Conservation (phyloP, 2,329 filamentous ascomycete species). For the Penicillium rolfsii region DNA sequence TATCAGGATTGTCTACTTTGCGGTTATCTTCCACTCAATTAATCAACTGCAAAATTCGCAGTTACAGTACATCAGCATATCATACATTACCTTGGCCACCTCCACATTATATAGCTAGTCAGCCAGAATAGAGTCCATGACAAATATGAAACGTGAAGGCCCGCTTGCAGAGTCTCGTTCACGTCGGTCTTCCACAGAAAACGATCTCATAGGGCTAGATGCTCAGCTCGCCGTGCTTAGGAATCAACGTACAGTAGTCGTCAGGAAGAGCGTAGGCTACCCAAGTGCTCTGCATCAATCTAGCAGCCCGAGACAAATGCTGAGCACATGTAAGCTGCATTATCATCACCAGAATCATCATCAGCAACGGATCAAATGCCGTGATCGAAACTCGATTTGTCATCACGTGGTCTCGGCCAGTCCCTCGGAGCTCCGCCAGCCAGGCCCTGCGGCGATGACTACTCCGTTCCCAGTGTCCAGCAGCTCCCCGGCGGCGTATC, state of each 20-base stretch:
- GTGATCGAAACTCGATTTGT: slow-evolving; percentile 12
- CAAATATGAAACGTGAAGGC: neutral
- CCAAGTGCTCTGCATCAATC: too few species aligned
- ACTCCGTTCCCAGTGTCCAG: too few species aligned
- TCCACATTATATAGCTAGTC: neutral
- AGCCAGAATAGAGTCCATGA: neutral
- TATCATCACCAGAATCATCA: neutral
- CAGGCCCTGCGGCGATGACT: neutral
- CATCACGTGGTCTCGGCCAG: slow-evolving; percentile 20
- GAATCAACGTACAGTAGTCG: too few species aligned
- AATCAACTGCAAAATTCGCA: neutral
- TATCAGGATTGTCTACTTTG: neutral
- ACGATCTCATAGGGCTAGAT: neutral
- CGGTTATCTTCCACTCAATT: neutral
- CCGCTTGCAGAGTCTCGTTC: neutral
- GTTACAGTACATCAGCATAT: too few species aligned
- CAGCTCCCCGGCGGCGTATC: slow-evolving; percentile 12
- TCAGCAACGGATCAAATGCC: neutral
- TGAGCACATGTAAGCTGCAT: too few species aligned
- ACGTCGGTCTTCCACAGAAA: neutral
- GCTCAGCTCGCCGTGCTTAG: neutral
- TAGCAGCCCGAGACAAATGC: neutral
- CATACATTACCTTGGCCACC: neutral
- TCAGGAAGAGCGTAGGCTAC: neutral
- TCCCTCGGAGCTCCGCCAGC: neutral